These are phyloP conservation scores for Eucalyptus microcorys DNA, from an alignment of 345 rosid species.

Conservation along the genomic window DNA sequence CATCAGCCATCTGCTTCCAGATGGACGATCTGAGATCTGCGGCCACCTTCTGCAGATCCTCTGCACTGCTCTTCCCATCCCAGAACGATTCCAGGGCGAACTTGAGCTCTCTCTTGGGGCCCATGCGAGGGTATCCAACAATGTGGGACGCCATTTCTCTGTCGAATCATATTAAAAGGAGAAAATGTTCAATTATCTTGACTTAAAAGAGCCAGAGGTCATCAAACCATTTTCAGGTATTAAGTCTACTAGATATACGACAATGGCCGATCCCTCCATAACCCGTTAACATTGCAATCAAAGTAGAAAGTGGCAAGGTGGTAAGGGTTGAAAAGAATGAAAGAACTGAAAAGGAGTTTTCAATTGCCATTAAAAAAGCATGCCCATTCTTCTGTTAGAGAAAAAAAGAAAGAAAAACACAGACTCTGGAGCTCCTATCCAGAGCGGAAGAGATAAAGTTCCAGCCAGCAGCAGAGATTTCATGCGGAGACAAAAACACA, in stretches of 20 bases:
- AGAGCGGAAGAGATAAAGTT: not conserved
- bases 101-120: slow-evolving; percentile 97
- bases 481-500: not conserved
- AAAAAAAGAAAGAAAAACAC: not conserved
- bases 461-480: not conserved
- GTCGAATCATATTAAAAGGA: not conserved
- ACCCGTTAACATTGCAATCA: not conserved
- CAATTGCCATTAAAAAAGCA: not conserved
- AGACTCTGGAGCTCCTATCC: not conserved
- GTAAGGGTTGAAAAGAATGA: not conserved
- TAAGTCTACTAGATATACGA: not conserved
- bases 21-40: slow-evolving; percentile 82
- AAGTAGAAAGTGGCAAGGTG: not conserved
- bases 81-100: slow-evolving; percentile 97
- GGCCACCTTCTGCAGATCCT: slow-evolving; percentile 77
- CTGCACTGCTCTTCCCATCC: slow-evolving; percentile 92
- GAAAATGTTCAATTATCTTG: not conserved
- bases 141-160: slow-evolving; percentile 87
- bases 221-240: not conserved
- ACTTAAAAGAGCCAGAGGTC: not conserved
- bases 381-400: not conserved
- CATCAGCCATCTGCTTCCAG: slow-evolving; percentile 86
- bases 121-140: slow-evolving; percentile 99
- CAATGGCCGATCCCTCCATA: not conserved
- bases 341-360: not conserved